A percentile compares a stretch with the other conserved stretches of the same genome.
phyloP scores from a whole-genome alignment of 164 flowering plant species.

The Pachysandra terminalis region DNA sequence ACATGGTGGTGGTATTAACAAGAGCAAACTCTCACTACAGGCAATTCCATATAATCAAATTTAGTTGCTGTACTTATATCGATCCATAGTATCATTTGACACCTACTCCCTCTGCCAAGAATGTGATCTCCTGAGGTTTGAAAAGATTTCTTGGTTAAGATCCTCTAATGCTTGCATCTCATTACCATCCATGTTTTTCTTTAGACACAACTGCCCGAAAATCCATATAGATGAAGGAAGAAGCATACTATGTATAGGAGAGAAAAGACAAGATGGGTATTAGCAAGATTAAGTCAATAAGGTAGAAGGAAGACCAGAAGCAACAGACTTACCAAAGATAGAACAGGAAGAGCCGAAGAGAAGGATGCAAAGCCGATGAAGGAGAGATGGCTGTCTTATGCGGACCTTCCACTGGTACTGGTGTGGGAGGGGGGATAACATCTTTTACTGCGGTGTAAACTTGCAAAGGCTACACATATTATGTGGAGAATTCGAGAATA shows the following conservation, averaged over 20 bases:
- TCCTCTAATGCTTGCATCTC: not conserved
- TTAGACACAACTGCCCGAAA: not conserved
- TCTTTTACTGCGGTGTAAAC: slow-evolving; percentile 10
- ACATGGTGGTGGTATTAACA: too few relatives aligned
- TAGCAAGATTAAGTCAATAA: not conserved
- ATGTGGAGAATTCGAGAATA: slow-evolving; percentile 9
- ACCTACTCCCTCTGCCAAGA: too few relatives aligned
- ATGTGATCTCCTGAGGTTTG: not conserved
- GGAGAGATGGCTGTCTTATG: slow-evolving; percentile 17
- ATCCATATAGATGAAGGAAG: not conserved
- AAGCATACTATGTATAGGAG: slow-evolving; percentile 5
- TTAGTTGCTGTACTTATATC: too few relatives aligned
- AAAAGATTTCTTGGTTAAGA: not conserved
- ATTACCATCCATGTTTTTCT: not conserved
- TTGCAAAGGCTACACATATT: slow-evolving; percentile 2
- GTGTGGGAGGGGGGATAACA: slow-evolving; percentile 24
- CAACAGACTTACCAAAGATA: slow-evolving; percentile 17
- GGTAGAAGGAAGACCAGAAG: slow-evolving; percentile 1
- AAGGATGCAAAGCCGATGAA: slow-evolving; percentile 18
- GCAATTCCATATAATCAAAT: too few relatives aligned
- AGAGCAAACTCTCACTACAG: too few relatives aligned
- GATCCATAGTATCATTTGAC: too few relatives aligned
- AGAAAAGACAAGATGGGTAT: slow-evolving; percentile 4
- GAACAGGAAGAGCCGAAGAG: too few relatives aligned
- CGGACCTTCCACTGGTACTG: slow-evolving; percentile 29